Evolutionary conservation across 306 rosid genomes (phyloP).

Genomic region (Vigna angularis): DNA sequence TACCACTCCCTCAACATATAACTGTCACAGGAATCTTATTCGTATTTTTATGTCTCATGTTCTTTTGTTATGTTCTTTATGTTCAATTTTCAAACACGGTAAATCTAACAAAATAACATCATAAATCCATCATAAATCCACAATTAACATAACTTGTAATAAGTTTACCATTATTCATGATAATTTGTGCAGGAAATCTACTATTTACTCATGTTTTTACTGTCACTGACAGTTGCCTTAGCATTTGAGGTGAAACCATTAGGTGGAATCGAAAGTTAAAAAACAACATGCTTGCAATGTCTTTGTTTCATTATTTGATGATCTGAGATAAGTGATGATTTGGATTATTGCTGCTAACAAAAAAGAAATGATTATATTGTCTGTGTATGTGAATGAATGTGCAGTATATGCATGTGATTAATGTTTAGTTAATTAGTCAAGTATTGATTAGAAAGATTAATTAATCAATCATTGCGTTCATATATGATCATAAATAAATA

Average conservation of each 20-base stretch:
- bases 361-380: not conserved
- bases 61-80: not conserved
- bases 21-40: slow-evolving; percentile 35
- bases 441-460: slow-evolving; percentile 21
- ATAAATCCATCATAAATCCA: not conserved
- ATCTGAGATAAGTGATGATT: slow-evolving; percentile 16
- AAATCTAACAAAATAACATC: not conserved
- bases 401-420: not conserved
- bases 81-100: not conserved
- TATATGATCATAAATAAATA: slow-evolving; percentile 19
- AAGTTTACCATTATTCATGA: too few relatives aligned
- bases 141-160: too few relatives aligned
- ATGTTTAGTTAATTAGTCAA: slow-evolving; percentile 24
- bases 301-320: not conserved
- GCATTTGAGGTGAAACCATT: slow-evolving; percentile 27
- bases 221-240: not conserved
- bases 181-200: too few relatives aligned
- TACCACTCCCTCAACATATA: slow-evolving; percentile 56
- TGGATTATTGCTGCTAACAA: not conserved
- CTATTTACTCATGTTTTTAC: not conserved
- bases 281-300: not conserved
- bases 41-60: not conserved
- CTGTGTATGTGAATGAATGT: not conserved
- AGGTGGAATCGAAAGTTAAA: slow-evolving; percentile 26
- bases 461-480: slow-evolving; percentile 41